Percentiles rank a stretch among this genome's conserved stretches.
These are phyloP conservation scores for Aechmea fasciata DNA, from an alignment of 176 grass and related monocot genomes.

Conservation along the genomic window DNA sequence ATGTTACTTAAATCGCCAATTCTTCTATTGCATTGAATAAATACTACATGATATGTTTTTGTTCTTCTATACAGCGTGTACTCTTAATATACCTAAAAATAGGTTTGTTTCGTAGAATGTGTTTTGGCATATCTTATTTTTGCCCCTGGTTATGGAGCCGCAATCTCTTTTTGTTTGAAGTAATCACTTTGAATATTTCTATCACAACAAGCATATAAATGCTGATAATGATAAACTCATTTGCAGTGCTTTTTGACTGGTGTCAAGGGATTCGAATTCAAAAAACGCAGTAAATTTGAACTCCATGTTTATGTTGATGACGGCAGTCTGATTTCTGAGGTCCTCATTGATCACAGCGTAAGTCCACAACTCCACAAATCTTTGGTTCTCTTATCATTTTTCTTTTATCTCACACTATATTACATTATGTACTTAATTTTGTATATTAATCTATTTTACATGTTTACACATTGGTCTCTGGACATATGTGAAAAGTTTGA, in stretches of 20 bases:
- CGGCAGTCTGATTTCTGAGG: conserved; percentile 78
- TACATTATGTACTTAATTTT: conserved; percentile 16
- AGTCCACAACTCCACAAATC: conserved; percentile 21
- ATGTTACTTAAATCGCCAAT: too few relatives aligned
- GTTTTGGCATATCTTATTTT: too few relatives aligned
- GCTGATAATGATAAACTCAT: conserved; percentile 5
- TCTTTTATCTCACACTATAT: conserved; percentile 1
- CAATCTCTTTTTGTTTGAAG: conserved; percentile 4
- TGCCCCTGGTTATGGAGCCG: neutral
- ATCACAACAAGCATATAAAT: conserved; percentile 12
- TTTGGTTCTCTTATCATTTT: conserved; percentile 5
- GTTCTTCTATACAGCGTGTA: too few relatives aligned
- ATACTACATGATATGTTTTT: too few relatives aligned
- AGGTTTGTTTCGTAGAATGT: too few relatives aligned
- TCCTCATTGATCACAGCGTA: conserved; percentile 54
- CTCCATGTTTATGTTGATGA: conserved; percentile 74
- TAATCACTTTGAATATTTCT: neutral
- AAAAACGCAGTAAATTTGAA: conserved; percentile 37
- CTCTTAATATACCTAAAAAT: too few relatives aligned
- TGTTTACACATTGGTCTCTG: conserved; percentile 3
- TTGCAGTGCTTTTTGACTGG: conserved; percentile 65
- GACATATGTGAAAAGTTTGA: conserved; percentile 12
- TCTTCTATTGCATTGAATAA: too few relatives aligned
- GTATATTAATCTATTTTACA: neutral
- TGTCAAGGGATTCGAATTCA: conserved; percentile 54